These are phyloP conservation scores for Cryphonectria nitschkei DNA, from an alignment of 2,329 filamentous ascomycete genomes.

Conservation along the genomic window DNA sequence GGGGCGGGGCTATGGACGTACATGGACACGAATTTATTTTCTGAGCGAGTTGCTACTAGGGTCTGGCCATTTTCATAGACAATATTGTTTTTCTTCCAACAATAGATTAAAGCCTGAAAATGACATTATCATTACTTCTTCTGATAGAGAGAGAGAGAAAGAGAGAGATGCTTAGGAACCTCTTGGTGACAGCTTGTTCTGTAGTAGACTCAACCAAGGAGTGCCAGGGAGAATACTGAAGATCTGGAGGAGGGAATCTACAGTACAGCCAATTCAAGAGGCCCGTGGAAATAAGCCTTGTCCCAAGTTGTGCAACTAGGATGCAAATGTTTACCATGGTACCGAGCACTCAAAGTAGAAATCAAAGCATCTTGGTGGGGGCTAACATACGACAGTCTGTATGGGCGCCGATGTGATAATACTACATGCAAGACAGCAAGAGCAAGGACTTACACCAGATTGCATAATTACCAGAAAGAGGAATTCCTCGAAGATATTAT, in stretches of 20 bases:
- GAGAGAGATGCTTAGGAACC: background rate
- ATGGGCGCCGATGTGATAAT: background rate
- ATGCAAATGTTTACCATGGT: background rate
- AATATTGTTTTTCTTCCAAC: background rate
- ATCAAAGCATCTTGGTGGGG: background rate
- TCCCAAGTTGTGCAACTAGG: background rate
- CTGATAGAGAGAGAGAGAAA: background rate
- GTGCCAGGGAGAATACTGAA: background rate
- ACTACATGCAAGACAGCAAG: background rate
- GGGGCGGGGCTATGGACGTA: background rate
- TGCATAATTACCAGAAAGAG: background rate
- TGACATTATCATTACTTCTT: background rate
- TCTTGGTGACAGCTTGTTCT: background rate
- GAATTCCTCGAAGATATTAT: background rate
- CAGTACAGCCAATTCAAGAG: no score
- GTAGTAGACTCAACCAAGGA: background rate
- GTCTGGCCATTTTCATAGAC: background rate
- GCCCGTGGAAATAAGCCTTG: no score
- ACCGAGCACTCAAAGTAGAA: background rate
- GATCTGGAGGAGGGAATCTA: no score
- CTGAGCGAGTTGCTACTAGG: background rate
- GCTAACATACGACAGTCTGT: background rate
- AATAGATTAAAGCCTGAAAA: slow-evolving; percentile 1
- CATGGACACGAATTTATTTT: background rate
- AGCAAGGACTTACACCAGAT: background rate